Conservation (phyloP, 2,329 filamentous ascomycete species). For the Coleophoma eucalyptorum region DNA sequence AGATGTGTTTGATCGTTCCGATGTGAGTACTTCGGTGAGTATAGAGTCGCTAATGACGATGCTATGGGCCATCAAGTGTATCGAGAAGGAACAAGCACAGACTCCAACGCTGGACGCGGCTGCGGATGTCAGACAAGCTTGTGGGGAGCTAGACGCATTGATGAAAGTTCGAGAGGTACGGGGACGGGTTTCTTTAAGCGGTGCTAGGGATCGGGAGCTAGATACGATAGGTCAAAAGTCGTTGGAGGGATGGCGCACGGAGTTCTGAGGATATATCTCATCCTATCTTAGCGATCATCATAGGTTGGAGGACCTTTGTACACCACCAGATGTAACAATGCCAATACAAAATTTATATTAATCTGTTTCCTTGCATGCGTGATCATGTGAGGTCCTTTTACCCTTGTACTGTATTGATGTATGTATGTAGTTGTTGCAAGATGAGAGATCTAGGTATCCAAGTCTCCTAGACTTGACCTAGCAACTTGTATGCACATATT, state of each 20-base stretch:
- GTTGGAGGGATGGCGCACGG: conserved; percentile 23
- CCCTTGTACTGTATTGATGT: too few species aligned
- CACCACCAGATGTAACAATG: conserved; percentile 15
- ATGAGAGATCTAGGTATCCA: too few species aligned
- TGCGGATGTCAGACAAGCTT: conserved; percentile 22
- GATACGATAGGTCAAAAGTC: conserved; percentile 20
- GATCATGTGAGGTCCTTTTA: too few species aligned
- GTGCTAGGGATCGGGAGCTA: conserved; percentile 7
- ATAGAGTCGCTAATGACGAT: conserved; percentile 27
- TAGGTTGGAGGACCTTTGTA: conserved; percentile 7
- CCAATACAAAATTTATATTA: conserved; percentile 6
- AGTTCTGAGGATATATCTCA: conserved; percentile 6
- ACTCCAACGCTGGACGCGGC: conserved; percentile 21
- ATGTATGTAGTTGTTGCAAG: too few species aligned
- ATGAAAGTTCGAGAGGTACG: conserved; percentile 16
- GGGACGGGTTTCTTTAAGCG: neutral
- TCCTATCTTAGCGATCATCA: neutral
- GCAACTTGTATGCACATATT: too few species aligned
- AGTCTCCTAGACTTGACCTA: too few species aligned
- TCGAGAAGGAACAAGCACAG: conserved; percentile 19
- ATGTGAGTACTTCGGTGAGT: conserved; percentile 18
- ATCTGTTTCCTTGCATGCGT: neutral
- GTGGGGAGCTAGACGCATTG: conserved; percentile 19
- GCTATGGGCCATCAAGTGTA: conserved; percentile 25
- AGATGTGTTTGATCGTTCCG: conserved; percentile 19